phyloP scores from a whole-genome alignment of 1,139 yeast genomes.

The Geotrichum phurueaensis region DNA sequence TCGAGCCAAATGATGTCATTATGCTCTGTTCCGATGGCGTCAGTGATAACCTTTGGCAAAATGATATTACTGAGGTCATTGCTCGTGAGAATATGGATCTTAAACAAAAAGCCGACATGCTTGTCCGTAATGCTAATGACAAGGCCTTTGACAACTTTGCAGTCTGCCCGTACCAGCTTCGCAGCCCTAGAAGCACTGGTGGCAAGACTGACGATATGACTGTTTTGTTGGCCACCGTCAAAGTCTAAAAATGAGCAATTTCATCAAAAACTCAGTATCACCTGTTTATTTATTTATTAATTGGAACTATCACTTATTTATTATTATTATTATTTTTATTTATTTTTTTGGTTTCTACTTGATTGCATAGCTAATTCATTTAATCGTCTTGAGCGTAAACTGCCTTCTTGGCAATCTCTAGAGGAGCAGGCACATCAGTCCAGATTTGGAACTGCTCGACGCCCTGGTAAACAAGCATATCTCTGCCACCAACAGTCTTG shows the following conservation, averaged over 20 bases:
- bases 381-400: slow-evolving; percentile 14
- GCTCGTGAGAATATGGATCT: slow-evolving; percentile 19
- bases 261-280: neutral
- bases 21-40: slow-evolving; percentile 92
- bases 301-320: neutral
- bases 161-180: slow-evolving; percentile 21
- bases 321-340: neutral
- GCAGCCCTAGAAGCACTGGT: slow-evolving; percentile 15
- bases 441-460: slow-evolving; percentile 76
- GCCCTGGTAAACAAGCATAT: slow-evolving; percentile 91
- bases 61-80: slow-evolving; percentile 55
- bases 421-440: slow-evolving; percentile 53
- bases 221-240: slow-evolving; percentile 16
- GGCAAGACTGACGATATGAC: slow-evolving; percentile 24
- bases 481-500: slow-evolving; percentile 78
- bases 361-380: slow-evolving; percentile 1
- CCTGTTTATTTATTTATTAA: neutral
- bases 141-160: slow-evolving; percentile 23
- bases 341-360: neutral
- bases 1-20: slow-evolving; percentile 60
- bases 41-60: slow-evolving; percentile 72
- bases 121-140: slow-evolving; percentile 17
- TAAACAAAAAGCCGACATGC: slow-evolving; percentile 18
- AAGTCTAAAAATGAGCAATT: neutral
- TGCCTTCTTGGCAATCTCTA: slow-evolving; percentile 22